These are phyloP conservation scores for Cystobasidium sp. DNA, from an alignment of 1,284 basidiomycete genomes.

Conservation along the genomic window DNA sequence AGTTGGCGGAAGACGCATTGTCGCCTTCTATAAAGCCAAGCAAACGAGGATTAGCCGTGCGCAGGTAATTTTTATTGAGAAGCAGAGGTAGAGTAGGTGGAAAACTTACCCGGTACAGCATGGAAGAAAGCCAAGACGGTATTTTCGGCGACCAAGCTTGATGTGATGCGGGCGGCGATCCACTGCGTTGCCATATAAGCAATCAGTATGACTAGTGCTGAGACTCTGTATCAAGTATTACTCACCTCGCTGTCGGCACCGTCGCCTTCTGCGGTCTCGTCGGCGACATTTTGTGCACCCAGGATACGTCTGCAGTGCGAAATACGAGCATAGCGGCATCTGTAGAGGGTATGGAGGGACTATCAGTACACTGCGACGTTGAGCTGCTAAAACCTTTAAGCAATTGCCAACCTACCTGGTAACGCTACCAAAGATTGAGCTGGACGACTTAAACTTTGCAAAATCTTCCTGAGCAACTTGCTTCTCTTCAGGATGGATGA, in stretches of 20 bases:
- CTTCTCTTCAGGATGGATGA: slow-evolving; percentile 45
- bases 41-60: not conserved
- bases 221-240: not conserved
- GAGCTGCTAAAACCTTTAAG: not conserved
- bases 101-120: slow-evolving; percentile 65
- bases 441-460: slow-evolving; percentile 32
- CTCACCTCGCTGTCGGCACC: slow-evolving; percentile 44
- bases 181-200: slow-evolving; percentile 63
- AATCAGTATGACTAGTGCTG: not conserved
- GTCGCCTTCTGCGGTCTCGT: slow-evolving; percentile 36
- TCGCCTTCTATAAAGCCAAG: slow-evolving; percentile 56
- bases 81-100: not conserved
- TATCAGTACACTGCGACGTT: not conserved
- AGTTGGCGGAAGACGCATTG: slow-evolving; percentile 73
- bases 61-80: not conserved
- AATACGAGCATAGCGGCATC: slow-evolving; percentile 61
- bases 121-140: slow-evolving; percentile 95
- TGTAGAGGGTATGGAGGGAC: slow-evolving; percentile 45
- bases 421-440: slow-evolving; percentile 44
- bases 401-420: slow-evolving; percentile 33
- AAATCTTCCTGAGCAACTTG: slow-evolving; percentile 42
- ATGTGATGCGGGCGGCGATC: slow-evolving; percentile 86
- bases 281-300: slow-evolving; percentile 56
- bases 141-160: slow-evolving; percentile 85
- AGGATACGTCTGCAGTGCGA: slow-evolving; percentile 60